Base-by-base conservation (phyloP, 768 basidiomycete genomes). In the Calocybe cyanea region DNA sequence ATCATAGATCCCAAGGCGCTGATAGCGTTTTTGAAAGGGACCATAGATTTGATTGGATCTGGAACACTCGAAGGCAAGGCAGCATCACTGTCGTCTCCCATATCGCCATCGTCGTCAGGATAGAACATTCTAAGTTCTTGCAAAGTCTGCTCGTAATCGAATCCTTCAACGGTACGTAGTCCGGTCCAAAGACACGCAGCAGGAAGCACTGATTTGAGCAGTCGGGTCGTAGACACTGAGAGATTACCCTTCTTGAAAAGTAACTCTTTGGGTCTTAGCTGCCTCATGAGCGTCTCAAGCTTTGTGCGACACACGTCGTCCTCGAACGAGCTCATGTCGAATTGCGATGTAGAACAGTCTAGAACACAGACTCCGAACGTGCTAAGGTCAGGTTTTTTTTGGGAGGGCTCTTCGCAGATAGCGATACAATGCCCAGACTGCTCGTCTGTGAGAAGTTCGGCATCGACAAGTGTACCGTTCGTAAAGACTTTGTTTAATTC, bases 401-500 rank as follows among this genome's bases (percentile, higher is more conserved):
- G 68, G 15, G 70, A 62, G 7, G 68, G 71, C 14, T 75, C 70
- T 58, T 91, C 89, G 6, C 84, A 85, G 60, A 99, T 82, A 7
- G 90, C 85, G 20, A 98, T 80, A 60, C 95, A 98, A 59, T 99
- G 96, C 3, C 90, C 92, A 0, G 92, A 90, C 65, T 97, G 87
- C 50, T 98, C 96, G 48, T 96, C 91, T 1, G 78, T 85, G 24
- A 98, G 73, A 45, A 95, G 82, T 37, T 86, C 82, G 9, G 83
- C 83, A 55, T 99, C 96, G 38, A 97, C 86, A 19, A 98, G 82
- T 0, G 96, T 99, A 2, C 96, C 96, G 41, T 91, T 91, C 0
- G 96, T 99, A 61, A 94, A 89, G 35, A 99, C 92, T 70, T 94
- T 95, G 64, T 89, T 89, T 40, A 99, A 74, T 57, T 94, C 96